Conservation (phyloP, 2,329 filamentous ascomycete species). For the Emericellopsis atlantica region DNA sequence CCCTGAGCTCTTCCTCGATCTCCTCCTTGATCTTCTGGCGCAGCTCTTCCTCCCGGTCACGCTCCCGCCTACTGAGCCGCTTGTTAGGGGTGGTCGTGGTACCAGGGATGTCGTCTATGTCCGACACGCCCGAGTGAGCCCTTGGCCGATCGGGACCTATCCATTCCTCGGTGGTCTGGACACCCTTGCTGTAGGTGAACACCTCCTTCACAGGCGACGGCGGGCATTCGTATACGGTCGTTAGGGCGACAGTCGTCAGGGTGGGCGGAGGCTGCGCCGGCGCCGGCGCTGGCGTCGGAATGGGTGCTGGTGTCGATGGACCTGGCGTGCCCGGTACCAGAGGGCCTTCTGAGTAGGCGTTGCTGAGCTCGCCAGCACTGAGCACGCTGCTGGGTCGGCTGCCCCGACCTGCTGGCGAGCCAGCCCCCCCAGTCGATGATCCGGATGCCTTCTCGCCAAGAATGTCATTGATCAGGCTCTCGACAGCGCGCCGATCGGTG, state of each 20-base stretch:
- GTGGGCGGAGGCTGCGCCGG: slow-evolving; percentile 41
- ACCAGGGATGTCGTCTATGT: slow-evolving; percentile 46
- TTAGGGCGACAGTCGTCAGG: slow-evolving; percentile 59
- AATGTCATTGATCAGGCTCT: slow-evolving; percentile 72
- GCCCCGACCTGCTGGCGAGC: slow-evolving; percentile 50
- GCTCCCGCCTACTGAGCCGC: slow-evolving; percentile 64
- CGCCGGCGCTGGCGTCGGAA: slow-evolving; percentile 8
- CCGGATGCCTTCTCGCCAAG: slow-evolving; percentile 66
- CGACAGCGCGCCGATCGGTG: slow-evolving; percentile 49
- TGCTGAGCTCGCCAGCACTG: slow-evolving; percentile 70
- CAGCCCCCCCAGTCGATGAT: slow-evolving; percentile 49
- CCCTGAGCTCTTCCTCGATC: slow-evolving; percentile 83
- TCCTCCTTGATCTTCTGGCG: slow-evolving; percentile 74
- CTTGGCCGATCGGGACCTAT: slow-evolving; percentile 36
- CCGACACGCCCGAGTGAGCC: slow-evolving; percentile 31
- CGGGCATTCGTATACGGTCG: slow-evolving; percentile 70
- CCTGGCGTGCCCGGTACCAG: slow-evolving; percentile 27
- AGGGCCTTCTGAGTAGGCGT: slow-evolving; percentile 52
- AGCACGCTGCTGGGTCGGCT: slow-evolving; percentile 81
- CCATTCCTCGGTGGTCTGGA: slow-evolving; percentile 79
- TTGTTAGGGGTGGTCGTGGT: slow-evolving; percentile 52
- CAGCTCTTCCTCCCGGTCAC: slow-evolving; percentile 80
- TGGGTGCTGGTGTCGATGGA: too few relatives aligned
- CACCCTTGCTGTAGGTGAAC: slow-evolving; percentile 93
- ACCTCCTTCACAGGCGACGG: slow-evolving; percentile 69